Evolutionary conservation across 805 yeast genomes (phyloP).

Genomic region (Debaryomyces tyrocola): DNA sequence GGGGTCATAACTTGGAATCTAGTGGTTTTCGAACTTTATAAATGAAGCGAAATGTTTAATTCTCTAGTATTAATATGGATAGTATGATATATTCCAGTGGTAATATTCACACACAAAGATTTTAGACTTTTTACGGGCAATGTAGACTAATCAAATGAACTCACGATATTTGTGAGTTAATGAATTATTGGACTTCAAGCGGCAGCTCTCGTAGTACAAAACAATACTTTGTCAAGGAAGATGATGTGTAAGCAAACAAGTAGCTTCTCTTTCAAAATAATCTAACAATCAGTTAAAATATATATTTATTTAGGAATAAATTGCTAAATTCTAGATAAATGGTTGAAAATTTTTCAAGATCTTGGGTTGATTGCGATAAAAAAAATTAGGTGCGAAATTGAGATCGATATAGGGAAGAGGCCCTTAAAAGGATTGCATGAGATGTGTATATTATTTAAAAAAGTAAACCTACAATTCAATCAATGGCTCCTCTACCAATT

Average conservation of each 20-base stretch:
- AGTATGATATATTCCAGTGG: no score
- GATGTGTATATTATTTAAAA: background rate
- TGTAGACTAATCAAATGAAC: constrained; percentile 11
- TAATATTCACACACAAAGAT: no score
- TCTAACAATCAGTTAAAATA: no score
- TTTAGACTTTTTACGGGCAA: background rate
- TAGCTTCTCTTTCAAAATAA: no score
- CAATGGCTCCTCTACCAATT: constrained; percentile 31
- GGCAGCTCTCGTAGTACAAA: constrained; percentile 43
- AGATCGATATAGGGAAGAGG: no score
- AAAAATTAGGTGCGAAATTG: background rate
- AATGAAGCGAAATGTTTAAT: no score
- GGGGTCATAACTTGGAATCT: constrained; percentile 20
- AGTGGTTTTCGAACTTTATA: background rate
- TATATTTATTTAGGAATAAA: no score
- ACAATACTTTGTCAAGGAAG: background rate
- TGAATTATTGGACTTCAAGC: constrained; percentile 32
- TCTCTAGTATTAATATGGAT: no score
- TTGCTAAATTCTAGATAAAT: no score
- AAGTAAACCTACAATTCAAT: constrained; percentile 27
- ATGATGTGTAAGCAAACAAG: no score
- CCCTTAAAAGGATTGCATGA: background rate
- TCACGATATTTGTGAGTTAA: constrained; percentile 37
- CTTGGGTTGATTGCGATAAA: background rate
- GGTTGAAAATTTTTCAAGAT: background rate